phyloP scores from a whole-genome alignment of 1,284 basidiomycete genomes.

The Sanghuangporus sanghuang region DNA sequence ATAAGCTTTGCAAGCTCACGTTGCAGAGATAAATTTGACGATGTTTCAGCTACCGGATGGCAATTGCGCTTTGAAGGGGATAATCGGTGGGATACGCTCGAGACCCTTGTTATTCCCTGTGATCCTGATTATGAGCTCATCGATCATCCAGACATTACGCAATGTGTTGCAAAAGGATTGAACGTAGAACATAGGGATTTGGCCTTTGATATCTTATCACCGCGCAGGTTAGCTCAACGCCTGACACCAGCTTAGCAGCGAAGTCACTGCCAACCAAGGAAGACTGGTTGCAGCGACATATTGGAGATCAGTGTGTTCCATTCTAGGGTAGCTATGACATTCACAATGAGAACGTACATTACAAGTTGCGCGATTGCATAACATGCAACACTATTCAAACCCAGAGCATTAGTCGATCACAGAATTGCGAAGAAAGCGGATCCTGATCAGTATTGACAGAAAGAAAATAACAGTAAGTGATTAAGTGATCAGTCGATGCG shows the following conservation, averaged over 20 bases:
- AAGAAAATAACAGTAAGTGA: neutral
- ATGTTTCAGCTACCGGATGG: neutral
- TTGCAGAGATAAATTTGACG: neutral
- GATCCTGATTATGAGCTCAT: neutral
- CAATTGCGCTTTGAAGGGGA: neutral
- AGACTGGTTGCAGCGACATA: neutral
- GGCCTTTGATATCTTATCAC: neutral
- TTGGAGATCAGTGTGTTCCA: neutral
- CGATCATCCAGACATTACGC: neutral
- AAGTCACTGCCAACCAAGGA: neutral
- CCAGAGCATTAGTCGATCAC: neutral
- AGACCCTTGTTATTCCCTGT: neutral
- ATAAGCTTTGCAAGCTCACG: neutral
- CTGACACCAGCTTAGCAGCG: neutral
- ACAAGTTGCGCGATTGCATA: neutral
- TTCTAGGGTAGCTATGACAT: neutral
- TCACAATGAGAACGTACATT: neutral
- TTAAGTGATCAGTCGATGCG: neutral
- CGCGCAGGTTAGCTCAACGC: neutral
- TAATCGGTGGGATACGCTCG: neutral
- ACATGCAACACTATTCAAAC: neutral
- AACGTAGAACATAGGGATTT: neutral
- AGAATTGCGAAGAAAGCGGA: neutral
- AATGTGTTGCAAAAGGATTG: constrained; percentile 5
- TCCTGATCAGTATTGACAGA: neutral